Evolutionary conservation across 345 rosid species (phyloP), one percentile per base, ranked within the genome.

Genomic region (Salix arbutifolia): DNA sequence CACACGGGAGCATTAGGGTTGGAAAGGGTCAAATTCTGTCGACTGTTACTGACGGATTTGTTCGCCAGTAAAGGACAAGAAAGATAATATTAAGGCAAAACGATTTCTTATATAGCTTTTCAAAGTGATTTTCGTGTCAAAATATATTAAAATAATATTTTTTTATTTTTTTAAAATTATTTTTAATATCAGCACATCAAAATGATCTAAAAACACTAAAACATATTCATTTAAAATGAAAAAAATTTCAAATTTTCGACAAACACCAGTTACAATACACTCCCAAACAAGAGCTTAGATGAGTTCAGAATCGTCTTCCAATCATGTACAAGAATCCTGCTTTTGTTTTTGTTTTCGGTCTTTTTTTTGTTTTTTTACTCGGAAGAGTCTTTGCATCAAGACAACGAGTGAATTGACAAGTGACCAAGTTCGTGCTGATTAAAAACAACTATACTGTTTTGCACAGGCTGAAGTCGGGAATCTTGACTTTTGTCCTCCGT

Each of bases 401-500:
- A 80, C 78, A 78, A 52, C 28, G 18, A 52, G 42, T 48, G 77
- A 73, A 60, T 50, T 30, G 44, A 65, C 78, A 72, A 74, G 69
- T 68, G 74, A 69, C 75, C 77, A 75, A 71, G 48, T 70, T 62
- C 26, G 42, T 73, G 42, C 4, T 25, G 71, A 70, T 76, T 73
- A 6, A 31, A 73, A 42, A 42, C 26, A 17, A 58, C 2, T 1
- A 10, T 14, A 60, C 48, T n/a, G 33, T 31, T 50, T 60, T 48
- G 33, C 48, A 74, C 50, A 67, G 82, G 72, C 78, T 42, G 50
- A 14, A 50, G 14, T 18, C 23, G 66, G 77, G 86, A 83, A 84
- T 84, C 86, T 75, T 72, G 82, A 81, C 44, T 71, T 58, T 80
- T 74, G 77, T 74, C 74, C 68, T 40, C 42, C 31, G 30, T 58